These are phyloP conservation scores for Botrytis fragariae DNA, from an alignment of 2,329 filamentous ascomycete genomes.

Conservation along the genomic window DNA sequence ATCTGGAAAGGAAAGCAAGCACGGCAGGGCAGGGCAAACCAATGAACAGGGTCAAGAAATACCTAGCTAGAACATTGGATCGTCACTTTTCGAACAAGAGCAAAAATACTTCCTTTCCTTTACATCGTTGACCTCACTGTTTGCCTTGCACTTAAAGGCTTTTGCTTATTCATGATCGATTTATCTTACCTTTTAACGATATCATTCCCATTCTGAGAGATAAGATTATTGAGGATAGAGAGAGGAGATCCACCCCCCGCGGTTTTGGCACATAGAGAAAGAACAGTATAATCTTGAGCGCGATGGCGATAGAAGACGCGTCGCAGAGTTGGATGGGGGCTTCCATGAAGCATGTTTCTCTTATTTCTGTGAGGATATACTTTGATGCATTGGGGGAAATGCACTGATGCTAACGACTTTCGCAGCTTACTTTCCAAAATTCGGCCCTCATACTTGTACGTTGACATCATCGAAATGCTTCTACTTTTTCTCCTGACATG, in stretches of 20 bases:
- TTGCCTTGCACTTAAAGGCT: conserved; percentile 16
- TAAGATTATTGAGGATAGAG: neutral
- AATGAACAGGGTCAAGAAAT: neutral
- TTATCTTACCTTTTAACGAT: neutral
- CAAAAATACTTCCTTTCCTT: conserved; percentile 11
- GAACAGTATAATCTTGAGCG: neutral
- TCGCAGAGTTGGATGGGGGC: conserved; percentile 48
- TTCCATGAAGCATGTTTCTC: conserved; percentile 66
- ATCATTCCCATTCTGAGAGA: neutral
- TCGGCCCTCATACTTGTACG: conserved; percentile 71
- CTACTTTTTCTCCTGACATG: neutral
- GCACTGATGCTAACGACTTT: conserved; percentile 31
- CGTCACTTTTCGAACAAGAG: neutral
- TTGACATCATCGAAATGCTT: conserved; percentile 21
- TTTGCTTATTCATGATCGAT: conserved; percentile 8
- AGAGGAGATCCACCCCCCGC: conserved; percentile 13
- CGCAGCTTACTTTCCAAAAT: conserved; percentile 75
- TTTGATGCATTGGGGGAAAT: conserved; percentile 27
- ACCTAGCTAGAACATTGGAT: conserved; percentile 1
- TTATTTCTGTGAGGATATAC: conserved; percentile 56
- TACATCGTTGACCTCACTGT: conserved; percentile 4
- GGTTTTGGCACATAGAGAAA: neutral
- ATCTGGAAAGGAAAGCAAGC: conserved; percentile 1
- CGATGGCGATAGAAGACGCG: conserved; percentile 17
- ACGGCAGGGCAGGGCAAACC: neutral